These are phyloP conservation scores for Phlyctochytrium bullatum DNA, from an alignment of 192 early-diverging fungal genomes.

Conservation along the genomic window DNA sequence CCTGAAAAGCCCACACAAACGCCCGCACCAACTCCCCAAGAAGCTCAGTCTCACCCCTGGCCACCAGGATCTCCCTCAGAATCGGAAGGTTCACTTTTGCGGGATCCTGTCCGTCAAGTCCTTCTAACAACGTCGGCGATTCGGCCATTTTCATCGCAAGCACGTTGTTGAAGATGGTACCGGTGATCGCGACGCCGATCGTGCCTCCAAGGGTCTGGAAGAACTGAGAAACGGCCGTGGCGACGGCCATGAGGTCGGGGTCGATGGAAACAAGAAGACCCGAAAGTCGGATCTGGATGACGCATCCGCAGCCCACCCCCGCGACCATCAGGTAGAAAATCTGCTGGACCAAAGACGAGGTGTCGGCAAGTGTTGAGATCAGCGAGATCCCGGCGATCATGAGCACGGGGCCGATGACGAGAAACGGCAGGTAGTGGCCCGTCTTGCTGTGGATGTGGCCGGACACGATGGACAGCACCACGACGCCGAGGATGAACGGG, in stretches of 20 bases:
- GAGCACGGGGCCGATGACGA: slow-evolving; percentile 59
- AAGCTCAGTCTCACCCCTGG: slow-evolving; percentile 9
- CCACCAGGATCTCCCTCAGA: not conserved
- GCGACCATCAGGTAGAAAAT: slow-evolving; percentile 65
- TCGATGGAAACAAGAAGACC: slow-evolving; percentile 69
- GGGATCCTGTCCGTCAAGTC: slow-evolving; percentile 10
- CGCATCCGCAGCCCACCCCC: slow-evolving; percentile 72
- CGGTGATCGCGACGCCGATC: slow-evolving; percentile 65
- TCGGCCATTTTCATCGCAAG: slow-evolving; percentile 41
- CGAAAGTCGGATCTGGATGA: slow-evolving; percentile 73
- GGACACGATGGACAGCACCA: slow-evolving; percentile 60
- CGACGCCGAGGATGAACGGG: slow-evolving; percentile 72
- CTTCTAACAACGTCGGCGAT: slow-evolving; percentile 10
- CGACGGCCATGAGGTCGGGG: slow-evolving; percentile 65
- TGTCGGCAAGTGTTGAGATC: slow-evolving; percentile 54
- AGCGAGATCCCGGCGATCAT: slow-evolving; percentile 65
- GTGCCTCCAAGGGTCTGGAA: slow-evolving; percentile 60
- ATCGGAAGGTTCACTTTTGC: slow-evolving; percentile 12
- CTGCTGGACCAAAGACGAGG: slow-evolving; percentile 47
- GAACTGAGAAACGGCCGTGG: slow-evolving; percentile 69
- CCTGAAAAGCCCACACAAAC: slow-evolving; percentile 23
- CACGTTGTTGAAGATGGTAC: slow-evolving; percentile 65
- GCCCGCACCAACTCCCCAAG: slow-evolving; percentile 18
- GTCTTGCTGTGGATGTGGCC: slow-evolving; percentile 65
- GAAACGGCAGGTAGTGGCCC: slow-evolving; percentile 60